Base-by-base conservation (phyloP, 495 filamentous ascomycete species). In the Penicillium mononematosum region DNA sequence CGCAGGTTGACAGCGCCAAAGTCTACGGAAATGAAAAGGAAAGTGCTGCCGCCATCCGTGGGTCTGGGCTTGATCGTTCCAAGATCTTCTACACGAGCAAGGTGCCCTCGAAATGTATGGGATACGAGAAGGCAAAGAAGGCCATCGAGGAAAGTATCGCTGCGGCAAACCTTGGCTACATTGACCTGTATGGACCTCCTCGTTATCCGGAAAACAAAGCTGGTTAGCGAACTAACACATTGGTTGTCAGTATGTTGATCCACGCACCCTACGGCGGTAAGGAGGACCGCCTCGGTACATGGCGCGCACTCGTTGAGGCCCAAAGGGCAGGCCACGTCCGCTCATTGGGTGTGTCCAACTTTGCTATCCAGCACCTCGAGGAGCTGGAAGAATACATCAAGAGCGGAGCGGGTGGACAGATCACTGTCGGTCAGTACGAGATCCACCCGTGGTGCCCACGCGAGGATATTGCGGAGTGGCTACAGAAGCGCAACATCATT, bases 371-470 rank as follows among this genome's bases (percentile, higher is more conserved):
- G 49, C 82, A 85, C 61, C 73, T 85, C 4, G 72, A 84, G 17
- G 82, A 83, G 58, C 70, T 97, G 45, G 88, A 95, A 64, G 75
- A 68, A 59, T 87, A 90, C 68, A 92, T 92, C 60, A 78, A 86
- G 67, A 79, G 81, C 59, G 88, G 87, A 8, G 84, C 80, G 51
- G 90, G 88, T 11, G 90, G 89, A 3, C 74, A 90, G 20, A 79
- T 97, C 63, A 85, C 83, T 49, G 89, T 96, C 8, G 90, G 89
- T 11, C 92, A 96, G 70, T 89, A 90, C 65, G 92, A 97, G 73
- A 75, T 97, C 17, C 93, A 98, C 66, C 92, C 92, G 0, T 96
- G 90, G 90, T 83, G 88, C n/a, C 77, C 84, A 4, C 78, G 92
- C 11, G 76, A 77, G 7, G 89, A 94, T 61, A 87, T 98, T 29